Conservation (phyloP, 2,329 filamentous ascomycete genomes). For the Sphaerulina vaccinii region DNA sequence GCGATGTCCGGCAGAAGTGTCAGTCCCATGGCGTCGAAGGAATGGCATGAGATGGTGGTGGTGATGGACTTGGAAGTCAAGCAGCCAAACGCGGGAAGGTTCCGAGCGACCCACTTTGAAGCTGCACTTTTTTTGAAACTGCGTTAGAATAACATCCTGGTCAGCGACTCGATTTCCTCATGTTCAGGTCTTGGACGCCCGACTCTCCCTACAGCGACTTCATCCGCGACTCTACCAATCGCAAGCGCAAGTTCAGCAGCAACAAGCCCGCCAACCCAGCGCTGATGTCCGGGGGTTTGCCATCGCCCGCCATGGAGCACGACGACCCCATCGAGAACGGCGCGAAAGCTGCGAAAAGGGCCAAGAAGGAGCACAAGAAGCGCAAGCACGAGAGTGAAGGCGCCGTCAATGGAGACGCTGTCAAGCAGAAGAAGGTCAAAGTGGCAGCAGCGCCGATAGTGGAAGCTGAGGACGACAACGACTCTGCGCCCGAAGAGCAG, state of each 20-base stretch:
- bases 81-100: too few relatives aligned
- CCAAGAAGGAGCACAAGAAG: conserved; percentile 38
- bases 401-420: conserved; percentile 11
- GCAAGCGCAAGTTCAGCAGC: conserved; percentile 26
- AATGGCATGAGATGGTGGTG: too few relatives aligned
- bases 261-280: conserved; percentile 29
- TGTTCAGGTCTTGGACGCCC: conserved; percentile 8
- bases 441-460: conserved; percentile 4
- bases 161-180: conserved; percentile 2
- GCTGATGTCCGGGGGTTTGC: conserved; percentile 37
- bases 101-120: too few relatives aligned
- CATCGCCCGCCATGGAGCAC: conserved; percentile 31
- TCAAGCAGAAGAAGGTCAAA: conserved; percentile 16
- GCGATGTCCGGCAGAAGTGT: too few relatives aligned
- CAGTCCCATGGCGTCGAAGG: too few relatives aligned
- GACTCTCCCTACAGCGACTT: conserved; percentile 30
- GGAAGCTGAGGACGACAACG: conserved; percentile 18
- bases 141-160: too few relatives aligned
- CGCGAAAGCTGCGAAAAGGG: conserved; percentile 27
- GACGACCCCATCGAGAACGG: conserved; percentile 26
- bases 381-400: conserved; percentile 27
- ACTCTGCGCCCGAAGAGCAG: conserved; percentile 23
- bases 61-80: too few relatives aligned
- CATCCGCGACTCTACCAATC: conserved; percentile 28
- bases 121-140: too few relatives aligned